Evolutionary conservation across 768 basidiomycete species (phyloP).

Genomic region (Coprinopsis strossmayeri): DNA sequence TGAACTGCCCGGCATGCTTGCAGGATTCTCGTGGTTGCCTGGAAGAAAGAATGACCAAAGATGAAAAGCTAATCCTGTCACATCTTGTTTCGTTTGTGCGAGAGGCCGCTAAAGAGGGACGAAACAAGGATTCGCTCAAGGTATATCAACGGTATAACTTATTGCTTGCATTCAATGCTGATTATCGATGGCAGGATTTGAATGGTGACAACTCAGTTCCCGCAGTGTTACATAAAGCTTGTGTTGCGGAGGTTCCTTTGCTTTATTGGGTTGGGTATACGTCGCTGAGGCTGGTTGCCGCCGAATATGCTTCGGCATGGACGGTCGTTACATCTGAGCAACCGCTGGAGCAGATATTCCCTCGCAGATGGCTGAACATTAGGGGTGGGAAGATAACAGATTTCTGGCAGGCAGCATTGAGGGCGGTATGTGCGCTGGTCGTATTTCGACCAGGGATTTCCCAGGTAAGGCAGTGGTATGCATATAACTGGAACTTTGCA

Average conservation of each 20-base stretch:
- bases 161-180: not conserved
- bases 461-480: conserved; percentile 40
- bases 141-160: conserved; percentile 20
- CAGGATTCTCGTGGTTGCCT: conserved; percentile 32
- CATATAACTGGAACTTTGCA: conserved; percentile 1
- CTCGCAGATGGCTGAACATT: conserved; percentile 75
- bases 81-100: conserved; percentile 31
- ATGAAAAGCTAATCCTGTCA: conserved; percentile 23
- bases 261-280: conserved; percentile 66
- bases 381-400: conserved; percentile 52
- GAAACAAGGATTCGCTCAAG: conserved; percentile 29
- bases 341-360: conserved; percentile 43
- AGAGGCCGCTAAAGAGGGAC: conserved; percentile 30
- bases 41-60: conserved; percentile 19
- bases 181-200: not conserved
- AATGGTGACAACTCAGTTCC: not conserved
- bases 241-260: conserved; percentile 43
- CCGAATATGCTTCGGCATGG: conserved; percentile 47
- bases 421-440: conserved; percentile 60
- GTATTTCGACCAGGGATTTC: conserved; percentile 69
- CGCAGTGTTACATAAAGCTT: conserved; percentile 22
- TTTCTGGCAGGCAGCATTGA: conserved; percentile 66
- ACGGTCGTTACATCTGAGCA: conserved; percentile 44
- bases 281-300: conserved; percentile 47
- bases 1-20: conserved; percentile 41